Base-by-base conservation (phyloP, 2,329 filamentous ascomycete genomes). In the Cladophialophora chaetospira region DNA sequence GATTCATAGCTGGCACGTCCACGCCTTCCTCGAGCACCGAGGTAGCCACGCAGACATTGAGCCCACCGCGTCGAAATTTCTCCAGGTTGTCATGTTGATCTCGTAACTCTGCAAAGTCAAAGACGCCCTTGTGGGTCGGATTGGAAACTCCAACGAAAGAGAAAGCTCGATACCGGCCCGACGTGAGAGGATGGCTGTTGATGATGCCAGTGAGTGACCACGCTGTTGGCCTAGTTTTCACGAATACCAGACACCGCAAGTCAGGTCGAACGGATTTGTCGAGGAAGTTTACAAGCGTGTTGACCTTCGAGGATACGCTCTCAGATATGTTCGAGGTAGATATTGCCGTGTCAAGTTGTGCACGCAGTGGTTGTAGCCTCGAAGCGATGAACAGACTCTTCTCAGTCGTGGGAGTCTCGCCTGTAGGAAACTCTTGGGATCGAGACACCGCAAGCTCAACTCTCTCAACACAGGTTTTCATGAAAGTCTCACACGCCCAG, bases 401-500 rank as follows among this genome's bases (percentile, higher is more conserved):
- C n/a, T 53, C 21, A 23, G 19, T 23, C 5, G 29, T 25, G 3
- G 19, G 26, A 21, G 8, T 8, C 15, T n/a, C 9, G 4, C 25
- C 36, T 4, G 46, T 26, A 58, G 15, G 51, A 42, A 13, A 63
- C 3, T 49, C 50, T 35, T 19, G 19, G 9, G 11, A 25, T 4
- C 21, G 19, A 17, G 21, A 31, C 4, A 35, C 33, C 26, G 33
- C 15, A 4, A 17, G 13, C 48, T 62, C 63, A 9, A 76, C 66
- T 44, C 71, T 71, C 44, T 67, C 69, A 8, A 84, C 72, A 3
- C 79, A 78, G 33, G 74, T 74, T 49, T 71, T 71, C 21, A 91
- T 81, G 66, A 86, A 91, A 47, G 79, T 81, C 46, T 91, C 85
- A 0, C 81, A 80, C 1, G 87, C 87, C 86, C 87, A 92, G 1